Evolutionary conservation across 2,329 filamentous ascomycete genomes (phyloP).

Genomic region (Exophiala xenobiotica): DNA sequence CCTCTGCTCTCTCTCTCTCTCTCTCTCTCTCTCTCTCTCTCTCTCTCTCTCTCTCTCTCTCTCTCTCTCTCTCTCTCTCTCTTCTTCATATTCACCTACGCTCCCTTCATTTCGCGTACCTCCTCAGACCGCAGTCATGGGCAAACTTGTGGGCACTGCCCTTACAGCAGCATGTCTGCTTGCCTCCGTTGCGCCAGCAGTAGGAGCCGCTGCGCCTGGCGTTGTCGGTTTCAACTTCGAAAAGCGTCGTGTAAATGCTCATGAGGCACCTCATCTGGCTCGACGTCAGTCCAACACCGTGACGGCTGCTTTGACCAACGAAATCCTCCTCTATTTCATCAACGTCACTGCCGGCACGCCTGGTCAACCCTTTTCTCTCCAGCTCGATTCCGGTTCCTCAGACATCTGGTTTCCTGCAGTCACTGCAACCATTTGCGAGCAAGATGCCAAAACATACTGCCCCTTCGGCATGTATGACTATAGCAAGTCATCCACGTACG

Average conservation of each 20-base stretch:
- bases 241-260: slow-evolving; percentile 18
- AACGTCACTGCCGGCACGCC: slow-evolving; percentile 65
- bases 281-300: slow-evolving; percentile 27
- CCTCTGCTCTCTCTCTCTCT: slow-evolving; percentile 1
- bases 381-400: slow-evolving; percentile 68
- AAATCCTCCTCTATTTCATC: slow-evolving; percentile 57
- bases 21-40: neutral
- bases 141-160: slow-evolving; percentile 10
- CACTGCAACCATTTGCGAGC: slow-evolving; percentile 28
- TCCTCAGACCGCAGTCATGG: slow-evolving; percentile 12
- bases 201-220: slow-evolving; percentile 15
- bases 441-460: slow-evolving; percentile 16
- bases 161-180: slow-evolving; percentile 21
- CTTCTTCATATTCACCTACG: neutral
- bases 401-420: slow-evolving; percentile 60
- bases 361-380: slow-evolving; percentile 56
- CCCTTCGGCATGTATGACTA: slow-evolving; percentile 30
- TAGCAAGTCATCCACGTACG: slow-evolving; percentile 28
- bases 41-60: slow-evolving; percentile 1
- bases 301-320: slow-evolving; percentile 25
- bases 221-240: slow-evolving; percentile 27
- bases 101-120: neutral
- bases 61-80: neutral
- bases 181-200: slow-evolving; percentile 15
- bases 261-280: slow-evolving; percentile 13